Evolutionary conservation across 129 eudicot genomes (phyloP).

Genomic region (Centella asiatica): DNA sequence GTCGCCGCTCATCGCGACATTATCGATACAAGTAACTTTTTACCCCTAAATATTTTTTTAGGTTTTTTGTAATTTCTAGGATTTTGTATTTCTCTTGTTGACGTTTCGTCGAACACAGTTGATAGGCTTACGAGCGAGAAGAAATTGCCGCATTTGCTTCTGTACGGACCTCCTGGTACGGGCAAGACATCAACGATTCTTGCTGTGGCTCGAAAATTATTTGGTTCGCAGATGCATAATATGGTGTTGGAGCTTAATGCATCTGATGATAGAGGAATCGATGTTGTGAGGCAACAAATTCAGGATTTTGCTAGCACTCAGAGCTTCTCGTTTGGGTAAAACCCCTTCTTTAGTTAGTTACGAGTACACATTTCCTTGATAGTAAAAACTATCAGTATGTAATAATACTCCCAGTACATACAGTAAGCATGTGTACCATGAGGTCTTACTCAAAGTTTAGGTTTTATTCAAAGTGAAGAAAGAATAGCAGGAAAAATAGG

Average conservation of each 20-base stretch:
- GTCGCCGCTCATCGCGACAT: constrained; percentile 99
- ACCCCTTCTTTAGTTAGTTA: background rate
- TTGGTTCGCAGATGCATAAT: constrained; percentile 73
- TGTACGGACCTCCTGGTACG: constrained; percentile 97
- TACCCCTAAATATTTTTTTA: background rate
- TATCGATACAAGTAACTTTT: constrained; percentile 61
- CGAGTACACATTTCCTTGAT: too few relatives aligned
- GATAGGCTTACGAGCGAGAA: constrained; percentile 94
- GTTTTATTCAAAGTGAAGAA: too few relatives aligned
- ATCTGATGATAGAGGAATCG: constrained; percentile 95
- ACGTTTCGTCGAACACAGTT: constrained; percentile 61
- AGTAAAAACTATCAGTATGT: too few relatives aligned
- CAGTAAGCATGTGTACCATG: too few relatives aligned
- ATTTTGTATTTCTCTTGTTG: constrained; percentile 6
- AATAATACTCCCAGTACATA: too few relatives aligned
- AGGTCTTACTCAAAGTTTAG: too few relatives aligned
- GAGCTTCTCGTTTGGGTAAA: constrained; percentile 92
- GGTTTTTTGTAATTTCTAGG: background rate
- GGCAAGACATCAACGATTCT: constrained; percentile 94
- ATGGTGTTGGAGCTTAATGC: constrained; percentile 97
- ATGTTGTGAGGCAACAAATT: constrained; percentile 96
- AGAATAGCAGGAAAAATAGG: too few relatives aligned
- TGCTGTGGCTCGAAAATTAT: constrained; percentile 85
- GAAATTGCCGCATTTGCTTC: constrained; percentile 81
- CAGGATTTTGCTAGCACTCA: constrained; percentile 99